phyloP scores from a whole-genome alignment of 2,329 filamentous ascomycete species.

The Beauveria sp. region DNA sequence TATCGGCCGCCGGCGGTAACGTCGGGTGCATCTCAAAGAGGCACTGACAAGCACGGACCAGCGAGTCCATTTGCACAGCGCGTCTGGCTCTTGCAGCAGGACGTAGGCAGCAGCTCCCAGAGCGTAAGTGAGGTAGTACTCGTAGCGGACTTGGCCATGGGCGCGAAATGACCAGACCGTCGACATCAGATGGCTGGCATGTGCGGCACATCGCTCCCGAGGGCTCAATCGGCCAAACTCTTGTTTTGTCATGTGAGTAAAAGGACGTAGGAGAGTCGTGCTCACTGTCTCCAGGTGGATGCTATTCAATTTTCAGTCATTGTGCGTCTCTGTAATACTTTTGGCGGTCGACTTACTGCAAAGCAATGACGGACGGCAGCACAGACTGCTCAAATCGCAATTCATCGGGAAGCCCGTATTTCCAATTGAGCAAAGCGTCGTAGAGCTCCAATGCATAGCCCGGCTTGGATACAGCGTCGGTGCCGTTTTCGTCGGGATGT shows the following conservation, averaged over 20 bases:
- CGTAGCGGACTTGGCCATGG: not conserved
- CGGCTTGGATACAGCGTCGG: not conserved
- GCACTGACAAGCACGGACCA: not conserved
- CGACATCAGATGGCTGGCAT: not conserved
- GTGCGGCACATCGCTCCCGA: not conserved
- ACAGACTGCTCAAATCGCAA: not conserved
- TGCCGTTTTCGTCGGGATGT: not conserved
- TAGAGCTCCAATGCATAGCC: not conserved
- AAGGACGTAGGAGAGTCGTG: not conserved
- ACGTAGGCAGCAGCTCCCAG: not conserved
- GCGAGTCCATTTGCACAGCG: not conserved
- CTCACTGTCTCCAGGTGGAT: not conserved
- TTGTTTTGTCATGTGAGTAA: not conserved
- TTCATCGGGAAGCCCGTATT: not conserved
- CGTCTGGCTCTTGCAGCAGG: not conserved
- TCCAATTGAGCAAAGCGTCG: not conserved
- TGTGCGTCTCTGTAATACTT: not conserved
- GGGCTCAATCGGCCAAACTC: not conserved
- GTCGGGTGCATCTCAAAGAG: not conserved
- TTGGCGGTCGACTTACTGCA: not conserved
- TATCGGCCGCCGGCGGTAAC: not conserved
- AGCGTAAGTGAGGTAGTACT: not conserved
- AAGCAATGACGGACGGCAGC: not conserved
- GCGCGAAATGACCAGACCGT: not conserved
- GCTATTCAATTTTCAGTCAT: not conserved